Conservation (phyloP, 768 basidiomycete genomes). For the Botryobasidium botryosum region DNA sequence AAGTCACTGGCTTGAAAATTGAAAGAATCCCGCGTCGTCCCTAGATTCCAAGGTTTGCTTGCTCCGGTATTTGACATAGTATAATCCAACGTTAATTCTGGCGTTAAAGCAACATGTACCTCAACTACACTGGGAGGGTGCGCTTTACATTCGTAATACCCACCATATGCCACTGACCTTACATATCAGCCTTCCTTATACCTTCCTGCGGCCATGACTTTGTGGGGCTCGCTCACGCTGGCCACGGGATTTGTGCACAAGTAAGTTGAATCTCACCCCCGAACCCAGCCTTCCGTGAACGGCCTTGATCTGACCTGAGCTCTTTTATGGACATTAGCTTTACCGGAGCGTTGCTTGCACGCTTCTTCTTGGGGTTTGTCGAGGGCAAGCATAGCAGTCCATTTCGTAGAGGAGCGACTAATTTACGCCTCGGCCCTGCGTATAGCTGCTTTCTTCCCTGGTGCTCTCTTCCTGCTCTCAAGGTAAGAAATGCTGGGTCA, state of each 20-base stretch:
- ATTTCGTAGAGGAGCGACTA: too few species aligned
- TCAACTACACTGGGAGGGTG: slow-evolving; percentile 47
- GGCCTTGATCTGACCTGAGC: slow-evolving; percentile 26
- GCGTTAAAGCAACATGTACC: slow-evolving; percentile 62
- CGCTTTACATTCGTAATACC: too few species aligned
- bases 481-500: slow-evolving; percentile 30
- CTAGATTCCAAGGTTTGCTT: too few species aligned
- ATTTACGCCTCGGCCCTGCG: too few species aligned
- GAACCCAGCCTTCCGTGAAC: too few species aligned
- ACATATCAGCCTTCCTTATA: slow-evolving; percentile 38
- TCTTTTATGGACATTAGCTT: slow-evolving; percentile 39
- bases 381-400: too few species aligned
- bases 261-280: slow-evolving; percentile 33
- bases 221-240: slow-evolving; percentile 36
- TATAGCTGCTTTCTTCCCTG: slow-evolving; percentile 11
- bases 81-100: too few species aligned
- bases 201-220: slow-evolving; percentile 8
- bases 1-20: too few species aligned
- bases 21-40: too few species aligned
- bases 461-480: slow-evolving; percentile 40
- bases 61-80: too few species aligned
- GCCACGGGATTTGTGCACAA: too few species aligned
- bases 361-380: slow-evolving; percentile 62
- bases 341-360: slow-evolving; percentile 39
- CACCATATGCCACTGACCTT: too few species aligned